Conservation (phyloP, 176 grass and related monocot genomes). For the Oropetium thomaeum region DNA sequence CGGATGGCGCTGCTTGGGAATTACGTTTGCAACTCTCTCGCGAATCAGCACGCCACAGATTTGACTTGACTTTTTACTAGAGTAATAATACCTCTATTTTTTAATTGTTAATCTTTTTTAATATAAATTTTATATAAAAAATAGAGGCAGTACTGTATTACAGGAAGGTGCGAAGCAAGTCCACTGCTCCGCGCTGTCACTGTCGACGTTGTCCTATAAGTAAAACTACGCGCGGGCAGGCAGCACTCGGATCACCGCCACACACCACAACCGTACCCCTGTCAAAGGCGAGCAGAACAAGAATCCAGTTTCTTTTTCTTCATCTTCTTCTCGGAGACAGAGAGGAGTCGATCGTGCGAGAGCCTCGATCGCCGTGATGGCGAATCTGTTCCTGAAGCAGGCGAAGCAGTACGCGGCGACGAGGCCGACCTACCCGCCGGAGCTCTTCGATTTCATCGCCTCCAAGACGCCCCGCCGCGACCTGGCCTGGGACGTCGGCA, state of each 20-base stretch:
- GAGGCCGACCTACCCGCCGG: conserved; percentile 62
- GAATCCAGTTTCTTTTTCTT: not conserved
- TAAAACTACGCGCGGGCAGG: not conserved
- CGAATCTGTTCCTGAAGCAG: conserved; percentile 84
- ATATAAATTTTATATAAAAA: too few relatives aligned
- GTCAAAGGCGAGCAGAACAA: not conserved
- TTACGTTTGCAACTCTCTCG: not conserved
- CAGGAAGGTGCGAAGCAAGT: not conserved
- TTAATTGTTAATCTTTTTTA: too few relatives aligned
- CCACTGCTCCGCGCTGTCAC: not conserved
- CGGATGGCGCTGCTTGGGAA: not conserved
- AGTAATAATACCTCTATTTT: too few relatives aligned
- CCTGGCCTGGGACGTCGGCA: conserved; percentile 89
- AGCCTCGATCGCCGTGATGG: conserved; percentile 29
- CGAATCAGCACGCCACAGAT: not conserved
- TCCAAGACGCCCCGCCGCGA: conserved; percentile 60
- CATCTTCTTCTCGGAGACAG: too few relatives aligned
- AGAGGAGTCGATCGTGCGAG: not conserved
- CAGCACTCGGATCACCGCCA: not conserved
- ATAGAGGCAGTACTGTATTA: too few relatives aligned
- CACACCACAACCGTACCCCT: too few relatives aligned
- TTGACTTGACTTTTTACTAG: not conserved
- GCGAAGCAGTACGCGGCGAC: conserved; percentile 72
- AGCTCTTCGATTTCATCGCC: conserved; percentile 76
- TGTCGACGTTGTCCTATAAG: not conserved